Evolutionary conservation across 1,284 basidiomycete genomes (phyloP), one percentile per base, ranked within the genome.

Genomic region (Puccinia hordei): DNA sequence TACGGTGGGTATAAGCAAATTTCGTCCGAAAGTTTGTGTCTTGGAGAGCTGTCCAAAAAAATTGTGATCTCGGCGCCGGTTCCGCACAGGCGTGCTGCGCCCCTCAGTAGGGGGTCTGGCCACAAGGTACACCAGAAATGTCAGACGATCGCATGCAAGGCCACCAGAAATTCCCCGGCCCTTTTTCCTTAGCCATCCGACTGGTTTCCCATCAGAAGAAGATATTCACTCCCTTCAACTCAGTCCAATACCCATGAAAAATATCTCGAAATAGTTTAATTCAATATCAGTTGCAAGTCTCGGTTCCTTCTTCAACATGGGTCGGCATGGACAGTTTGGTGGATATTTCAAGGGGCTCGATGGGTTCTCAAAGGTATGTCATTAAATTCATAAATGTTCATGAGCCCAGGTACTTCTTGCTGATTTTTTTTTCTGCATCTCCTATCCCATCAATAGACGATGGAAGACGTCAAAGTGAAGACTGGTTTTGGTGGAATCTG

Each of bases 391-490:
- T 72, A 8, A 9, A 69, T 1, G 17, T 22, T 17, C 51, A 35
- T 13, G 17, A 1, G 24, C 5, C 6, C 19, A 30, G 51, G 55
- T 51, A 65, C n/a, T 55, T 77, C 73, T 74, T 76, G 82, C 69
- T 66, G 73, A 27, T 46, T 15, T 66, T 44, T 77, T 51, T 80
- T 15, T 73, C 69, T 78, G 72, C 57, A 51, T 82, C 2, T 77
- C 81, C 68, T 73, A 46, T 68, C 61, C 41, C 38, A 55, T 55
- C 6, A 51, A 51, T 79, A 96, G 95, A 98, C 95, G 51, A 93
- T 93, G 87, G 95, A 98, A 85, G 95, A 98, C 89, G 95, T 98
- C 82, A 97, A 97, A 88, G 93, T 98, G 87, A 94, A 94, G 88
- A 98, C 95, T 57, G 90, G 93, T 82, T 95, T 93, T 55, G 94